Percentiles rank a stretch among this genome's conserved stretches.
Evolutionary conservation across 139 green algal genomes (phyloP).

Genomic region (Deuterostichococcus epilithicus): DNA sequence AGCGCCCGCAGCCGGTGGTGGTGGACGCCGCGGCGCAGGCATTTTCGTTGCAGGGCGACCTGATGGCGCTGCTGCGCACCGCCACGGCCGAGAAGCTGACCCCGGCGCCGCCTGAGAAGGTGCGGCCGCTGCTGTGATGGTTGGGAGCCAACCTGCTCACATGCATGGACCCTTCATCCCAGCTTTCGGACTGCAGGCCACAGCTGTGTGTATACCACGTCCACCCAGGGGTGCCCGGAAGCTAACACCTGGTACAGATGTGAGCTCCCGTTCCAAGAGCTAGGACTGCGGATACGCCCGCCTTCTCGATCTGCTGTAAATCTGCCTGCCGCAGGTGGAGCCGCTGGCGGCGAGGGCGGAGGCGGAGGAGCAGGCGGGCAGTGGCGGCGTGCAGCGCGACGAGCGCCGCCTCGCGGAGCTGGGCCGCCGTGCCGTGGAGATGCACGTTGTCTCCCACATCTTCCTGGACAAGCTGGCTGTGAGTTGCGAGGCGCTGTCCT

Average conservation of each 20-base stretch:
- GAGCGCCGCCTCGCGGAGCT: conserved; percentile 90
- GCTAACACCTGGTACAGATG: too few relatives aligned
- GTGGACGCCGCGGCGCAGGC: conserved; percentile 49
- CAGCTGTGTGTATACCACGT: too few relatives aligned
- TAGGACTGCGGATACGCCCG: neutral
- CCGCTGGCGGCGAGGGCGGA: conserved; percentile 11
- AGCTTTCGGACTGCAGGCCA: too few relatives aligned
- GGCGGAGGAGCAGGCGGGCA: conserved; percentile 45
- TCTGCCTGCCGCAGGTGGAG: neutral
- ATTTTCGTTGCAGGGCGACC: conserved; percentile 51
- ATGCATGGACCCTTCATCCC: too few relatives aligned
- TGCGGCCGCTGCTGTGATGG: neutral
- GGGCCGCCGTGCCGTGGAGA: conserved; percentile 84
- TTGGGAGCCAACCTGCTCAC: too few relatives aligned
- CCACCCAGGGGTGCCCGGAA: too few relatives aligned
- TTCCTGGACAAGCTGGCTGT: conserved; percentile 27
- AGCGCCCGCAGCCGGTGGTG: conserved; percentile 16
- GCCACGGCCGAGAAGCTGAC: conserved; percentile 41
- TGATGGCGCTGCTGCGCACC: conserved; percentile 50
- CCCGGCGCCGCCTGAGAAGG: neutral
- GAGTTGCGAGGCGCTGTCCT: neutral
- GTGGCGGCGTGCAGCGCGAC: conserved; percentile 82
- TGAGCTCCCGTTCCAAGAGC: too few relatives aligned
- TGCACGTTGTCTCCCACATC: conserved; percentile 86
- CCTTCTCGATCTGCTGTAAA: neutral